These are phyloP conservation scores for Stephania cephalantha DNA, from an alignment of 164 flowering plant species.

Conservation along the genomic window DNA sequence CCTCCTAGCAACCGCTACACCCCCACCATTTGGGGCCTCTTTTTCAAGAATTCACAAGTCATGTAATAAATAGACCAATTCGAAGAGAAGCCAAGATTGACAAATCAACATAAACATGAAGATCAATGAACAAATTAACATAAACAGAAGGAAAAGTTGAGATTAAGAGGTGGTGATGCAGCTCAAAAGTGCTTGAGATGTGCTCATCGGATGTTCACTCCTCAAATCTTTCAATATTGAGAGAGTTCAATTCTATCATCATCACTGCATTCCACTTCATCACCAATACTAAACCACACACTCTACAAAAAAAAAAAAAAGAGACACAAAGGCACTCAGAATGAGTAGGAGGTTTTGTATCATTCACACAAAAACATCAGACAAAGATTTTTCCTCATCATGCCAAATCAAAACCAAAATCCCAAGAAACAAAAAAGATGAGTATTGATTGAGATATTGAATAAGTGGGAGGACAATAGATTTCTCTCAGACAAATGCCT, in stretches of 20 bases:
- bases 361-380: slow-evolving; percentile 7
- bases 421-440: background rate
- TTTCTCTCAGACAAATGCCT: slow-evolving; percentile 65
- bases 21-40: no score
- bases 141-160: no score
- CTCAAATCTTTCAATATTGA: slow-evolving; percentile 20
- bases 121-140: no score
- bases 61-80: no score
- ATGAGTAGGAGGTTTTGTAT: slow-evolving; percentile 36
- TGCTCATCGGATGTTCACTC: slow-evolving; percentile 24
- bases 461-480: background rate
- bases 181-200: slow-evolving; percentile 73
- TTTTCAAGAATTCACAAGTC: no score
- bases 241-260: slow-evolving; percentile 28
- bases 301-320: background rate
- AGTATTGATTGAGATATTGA: background rate
- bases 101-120: no score
- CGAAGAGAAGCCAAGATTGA: no score
- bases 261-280: slow-evolving; percentile 14
- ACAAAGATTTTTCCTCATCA: slow-evolving; percentile 20
- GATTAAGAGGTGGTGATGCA: slow-evolving; percentile 13
- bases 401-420: slow-evolving; percentile 15
- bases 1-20: no score
- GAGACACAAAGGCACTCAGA: slow-evolving; percentile 26
- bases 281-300: background rate